phyloP scores from a whole-genome alignment of 2,329 filamentous ascomycete genomes.

The Colletotrichum liaoningense region DNA sequence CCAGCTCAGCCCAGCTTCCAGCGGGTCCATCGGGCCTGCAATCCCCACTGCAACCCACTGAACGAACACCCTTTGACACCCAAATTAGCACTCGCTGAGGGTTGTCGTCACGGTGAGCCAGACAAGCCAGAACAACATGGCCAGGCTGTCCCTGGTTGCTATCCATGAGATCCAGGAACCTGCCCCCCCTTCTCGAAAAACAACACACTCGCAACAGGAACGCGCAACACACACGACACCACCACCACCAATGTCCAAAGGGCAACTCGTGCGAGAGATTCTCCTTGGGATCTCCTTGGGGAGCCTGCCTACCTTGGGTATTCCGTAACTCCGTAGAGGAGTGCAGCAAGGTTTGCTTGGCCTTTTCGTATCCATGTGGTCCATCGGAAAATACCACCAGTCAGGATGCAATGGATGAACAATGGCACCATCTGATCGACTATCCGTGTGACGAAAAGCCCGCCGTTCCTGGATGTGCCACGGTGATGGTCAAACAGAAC shows the following conservation, averaged over 20 bases:
- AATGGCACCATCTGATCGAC: constrained; percentile 35
- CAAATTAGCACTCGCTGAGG: constrained; percentile 20
- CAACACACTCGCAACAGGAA: not conserved
- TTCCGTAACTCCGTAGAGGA: not conserved
- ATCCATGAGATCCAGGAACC: constrained; percentile 27
- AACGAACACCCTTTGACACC: constrained; percentile 20
- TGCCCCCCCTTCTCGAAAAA: not conserved
- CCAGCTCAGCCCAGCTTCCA: constrained; percentile 13
- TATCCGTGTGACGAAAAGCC: constrained; percentile 29
- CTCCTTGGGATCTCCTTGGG: not conserved
- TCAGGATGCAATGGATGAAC: constrained; percentile 7
- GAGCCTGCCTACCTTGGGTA: not conserved
- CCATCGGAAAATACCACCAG: constrained; percentile 21
- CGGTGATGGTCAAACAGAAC: constrained; percentile 15
- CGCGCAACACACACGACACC: not conserved
- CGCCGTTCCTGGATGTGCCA: constrained; percentile 28
- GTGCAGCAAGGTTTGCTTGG: not conserved
- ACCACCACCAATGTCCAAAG: not conserved
- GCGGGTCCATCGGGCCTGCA: not conserved
- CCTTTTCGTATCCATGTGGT: constrained; percentile 13
- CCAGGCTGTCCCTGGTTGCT: constrained; percentile 20
- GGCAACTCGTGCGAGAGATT: constrained; percentile 16
- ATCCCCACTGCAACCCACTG: constrained; percentile 15
- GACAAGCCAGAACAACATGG: constrained; percentile 6
- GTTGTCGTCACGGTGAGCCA: constrained; percentile 32